These are phyloP conservation scores for Leccinum olivaceoglutinosum DNA, from an alignment of 1,284 basidiomycete genomes.

Conservation along the genomic window DNA sequence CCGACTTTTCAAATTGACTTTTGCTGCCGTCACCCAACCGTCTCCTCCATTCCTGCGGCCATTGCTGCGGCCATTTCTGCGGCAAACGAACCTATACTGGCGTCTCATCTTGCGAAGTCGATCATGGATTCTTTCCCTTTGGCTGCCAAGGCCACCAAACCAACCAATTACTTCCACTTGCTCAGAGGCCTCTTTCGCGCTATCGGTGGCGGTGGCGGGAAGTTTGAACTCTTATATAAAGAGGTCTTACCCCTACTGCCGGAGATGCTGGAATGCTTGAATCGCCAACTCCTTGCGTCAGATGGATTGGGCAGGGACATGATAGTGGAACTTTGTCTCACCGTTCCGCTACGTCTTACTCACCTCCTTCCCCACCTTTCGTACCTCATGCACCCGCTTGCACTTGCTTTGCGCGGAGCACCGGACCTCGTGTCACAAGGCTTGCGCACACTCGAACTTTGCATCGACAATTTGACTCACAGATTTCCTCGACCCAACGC, in stretches of 20 bases:
- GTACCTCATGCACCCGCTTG: slow-evolving; percentile 96
- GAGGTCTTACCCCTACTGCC: slow-evolving; percentile 92
- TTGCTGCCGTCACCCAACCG: slow-evolving; percentile 78
- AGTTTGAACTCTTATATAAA: slow-evolving; percentile 94
- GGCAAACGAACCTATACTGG: slow-evolving; percentile 87
- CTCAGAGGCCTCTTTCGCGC: slow-evolving; percentile 92
- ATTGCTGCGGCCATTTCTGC: slow-evolving; percentile 40
- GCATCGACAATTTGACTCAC: slow-evolving; percentile 97
- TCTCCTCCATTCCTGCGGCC: neutral
- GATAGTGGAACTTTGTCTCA: slow-evolving; percentile 96
- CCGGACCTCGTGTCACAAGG: slow-evolving; percentile 95
- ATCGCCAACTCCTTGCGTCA: slow-evolving; percentile 82
- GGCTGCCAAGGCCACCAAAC: slow-evolving; percentile 87
- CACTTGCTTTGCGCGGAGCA: slow-evolving; percentile 84
- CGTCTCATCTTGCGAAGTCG: slow-evolving; percentile 88
- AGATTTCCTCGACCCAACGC: slow-evolving; percentile 96
- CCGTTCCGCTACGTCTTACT: slow-evolving; percentile 92
- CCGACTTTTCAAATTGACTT: slow-evolving; percentile 95
- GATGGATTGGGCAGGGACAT: slow-evolving; percentile 78
- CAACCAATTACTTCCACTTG: slow-evolving; percentile 93
- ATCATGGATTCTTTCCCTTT: slow-evolving; percentile 97
- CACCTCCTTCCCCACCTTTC: slow-evolving; percentile 94
- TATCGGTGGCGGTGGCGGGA: slow-evolving; percentile 90
- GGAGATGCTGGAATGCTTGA: slow-evolving; percentile 94
- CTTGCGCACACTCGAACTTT: slow-evolving; percentile 94